Base-by-base conservation (phyloP, 345 rosid genomes). In the Ceriops tagal region DNA sequence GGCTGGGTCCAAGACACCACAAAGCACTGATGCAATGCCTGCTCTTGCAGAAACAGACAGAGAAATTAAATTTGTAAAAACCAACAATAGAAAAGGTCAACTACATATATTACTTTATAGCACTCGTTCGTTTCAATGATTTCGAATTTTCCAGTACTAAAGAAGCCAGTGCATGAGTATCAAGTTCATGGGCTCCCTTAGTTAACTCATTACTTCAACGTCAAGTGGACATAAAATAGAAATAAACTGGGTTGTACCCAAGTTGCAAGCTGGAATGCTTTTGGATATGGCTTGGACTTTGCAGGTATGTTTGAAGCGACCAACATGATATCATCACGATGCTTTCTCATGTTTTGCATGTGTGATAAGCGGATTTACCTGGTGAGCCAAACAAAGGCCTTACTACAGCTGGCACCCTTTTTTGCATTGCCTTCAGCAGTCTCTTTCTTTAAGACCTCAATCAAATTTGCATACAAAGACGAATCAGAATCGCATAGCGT, bases 301-400 rank as follows among this genome's bases (percentile, higher is more conserved):
- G 49, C 49, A 43, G 49, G 49, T 13, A 43, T 43, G 19, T 3
- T 43, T 43, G 49, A 43, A 43, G 49, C 16, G 15, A 24, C 18
- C 30, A 11, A 3, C 28, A 3, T 24, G 26, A 21, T 26, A 21
- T 8, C 1, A 56, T 21, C 18, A 56, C 24, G 30, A 56, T 24
- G 28, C 28, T 56, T 27, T 15, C 59, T 16, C 11, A 56, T 15
- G 59, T 56, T 22, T 15, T 58, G 43, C 39, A 53, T 13, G 19
- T 43, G 16, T 13, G 19, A 43, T 3, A 43, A 43, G 49, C 4
- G 3, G 18, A 43, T 30, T 53, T 75, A 95, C 99, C 97, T 89
- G 73, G 96, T 85, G 63, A 95, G 99, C 99, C 99, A 95, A 62
- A 95, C 86, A 67, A 90, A 47, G 67, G 97, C 91, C 78, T 70